phyloP scores from a whole-genome alignment of 2,329 filamentous ascomycete species.

The Onygena corvina region DNA sequence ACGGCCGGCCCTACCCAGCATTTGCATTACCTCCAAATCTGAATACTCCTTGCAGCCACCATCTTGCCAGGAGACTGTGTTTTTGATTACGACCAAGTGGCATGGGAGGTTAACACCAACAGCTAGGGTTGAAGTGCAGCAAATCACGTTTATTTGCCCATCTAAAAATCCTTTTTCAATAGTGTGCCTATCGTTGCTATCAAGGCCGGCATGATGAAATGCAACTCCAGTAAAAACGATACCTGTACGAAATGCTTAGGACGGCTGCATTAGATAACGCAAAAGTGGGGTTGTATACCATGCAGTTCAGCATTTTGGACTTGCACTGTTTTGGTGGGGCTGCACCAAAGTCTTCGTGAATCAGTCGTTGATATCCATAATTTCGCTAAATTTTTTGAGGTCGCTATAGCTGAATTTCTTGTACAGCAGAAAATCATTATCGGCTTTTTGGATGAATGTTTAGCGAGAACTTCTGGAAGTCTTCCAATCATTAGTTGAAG shows the following conservation, averaged over 20 bases:
- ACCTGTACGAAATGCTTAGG: slow-evolving; percentile 25
- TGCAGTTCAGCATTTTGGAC: slow-evolving; percentile 51
- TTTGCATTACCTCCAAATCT: slow-evolving; percentile 79
- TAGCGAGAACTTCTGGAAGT: slow-evolving; percentile 53
- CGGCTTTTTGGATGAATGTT: slow-evolving; percentile 58
- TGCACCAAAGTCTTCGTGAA: slow-evolving; percentile 50
- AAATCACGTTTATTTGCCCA: slow-evolving; percentile 67
- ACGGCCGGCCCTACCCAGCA: slow-evolving; percentile 72
- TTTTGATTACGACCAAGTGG: slow-evolving; percentile 72
- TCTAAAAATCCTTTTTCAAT: slow-evolving; percentile 58
- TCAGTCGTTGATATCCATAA: slow-evolving; percentile 48
- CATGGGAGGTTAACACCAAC: slow-evolving; percentile 76
- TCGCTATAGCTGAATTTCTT: slow-evolving; percentile 54
- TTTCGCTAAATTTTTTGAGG: slow-evolving; percentile 54
- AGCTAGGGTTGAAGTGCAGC: slow-evolving; percentile 74
- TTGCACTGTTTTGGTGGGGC: slow-evolving; percentile 40
- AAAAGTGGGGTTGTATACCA: slow-evolving; percentile 29
- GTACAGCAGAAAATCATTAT: slow-evolving; percentile 78
- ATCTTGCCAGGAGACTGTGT: slow-evolving; percentile 56
- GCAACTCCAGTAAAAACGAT: slow-evolving; percentile 52
- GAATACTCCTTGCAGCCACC: slow-evolving; percentile 56
- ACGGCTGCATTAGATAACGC: slow-evolving; percentile 18
- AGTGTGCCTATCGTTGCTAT: slow-evolving; percentile 48
- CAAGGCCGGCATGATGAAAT: slow-evolving; percentile 71
- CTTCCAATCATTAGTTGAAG: slow-evolving; percentile 29